Conservation (phyloP, 2,329 filamentous ascomycete genomes). For the Scedosporium boydii region DNA sequence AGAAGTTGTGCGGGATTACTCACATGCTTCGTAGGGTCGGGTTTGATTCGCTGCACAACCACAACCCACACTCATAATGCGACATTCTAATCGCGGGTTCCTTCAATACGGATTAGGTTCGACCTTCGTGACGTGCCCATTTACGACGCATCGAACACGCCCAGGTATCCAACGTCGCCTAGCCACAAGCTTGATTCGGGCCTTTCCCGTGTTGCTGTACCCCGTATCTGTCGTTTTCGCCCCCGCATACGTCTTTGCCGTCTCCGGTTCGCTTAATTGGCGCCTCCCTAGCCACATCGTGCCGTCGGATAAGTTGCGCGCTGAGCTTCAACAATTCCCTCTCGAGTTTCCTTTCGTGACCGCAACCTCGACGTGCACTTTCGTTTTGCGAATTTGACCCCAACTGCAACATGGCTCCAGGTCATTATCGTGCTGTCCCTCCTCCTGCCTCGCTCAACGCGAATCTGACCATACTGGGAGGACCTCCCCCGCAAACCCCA, state of each 20-base stretch:
- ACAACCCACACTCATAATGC: not conserved
- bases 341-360: not conserved
- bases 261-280: too few species aligned
- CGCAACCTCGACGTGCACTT: not conserved
- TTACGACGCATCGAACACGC: too few species aligned
- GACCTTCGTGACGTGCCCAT: too few species aligned
- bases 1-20: not conserved
- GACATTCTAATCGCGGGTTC: too few species aligned
- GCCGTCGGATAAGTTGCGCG: not conserved
- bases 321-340: not conserved
- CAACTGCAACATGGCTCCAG: not conserved
- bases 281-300: too few species aligned
- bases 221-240: too few species aligned
- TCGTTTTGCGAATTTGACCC: not conserved
- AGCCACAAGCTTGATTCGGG: too few species aligned
- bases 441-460: not conserved
- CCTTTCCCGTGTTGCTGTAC: too few species aligned
- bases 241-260: too few species aligned
- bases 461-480: not conserved
- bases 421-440: not conserved
- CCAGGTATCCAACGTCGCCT: too few species aligned
- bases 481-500: slow-evolving; percentile 10
- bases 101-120: too few species aligned
- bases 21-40: not conserved
- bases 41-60: not conserved